Base-by-base conservation (phyloP, 495 filamentous ascomycete genomes). In the Viridothelium virens region DNA sequence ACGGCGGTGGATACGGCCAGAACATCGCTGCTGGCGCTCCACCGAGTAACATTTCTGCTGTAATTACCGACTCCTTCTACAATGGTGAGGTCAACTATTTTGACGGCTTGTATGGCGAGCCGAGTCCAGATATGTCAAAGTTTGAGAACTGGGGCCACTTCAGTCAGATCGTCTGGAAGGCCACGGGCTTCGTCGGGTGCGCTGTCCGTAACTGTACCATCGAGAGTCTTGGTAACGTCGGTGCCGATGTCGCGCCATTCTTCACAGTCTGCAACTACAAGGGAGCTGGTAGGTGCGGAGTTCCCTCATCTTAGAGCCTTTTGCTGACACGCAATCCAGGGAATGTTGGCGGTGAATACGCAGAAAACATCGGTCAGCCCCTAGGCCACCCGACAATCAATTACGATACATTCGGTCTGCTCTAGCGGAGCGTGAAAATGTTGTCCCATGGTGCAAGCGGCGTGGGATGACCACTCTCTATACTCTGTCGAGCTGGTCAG, bases 251-350 rank as follows among this genome's bases (percentile, higher is more conserved):
- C 64, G 71, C 75, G 33, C 81, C 85, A 10, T 82, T 80, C 74
- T 89, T 81, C 75, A 91, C 89, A 61, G 91, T 96, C 62, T 98
- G 94, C 88, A 92, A 97, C 81, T 98, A 98, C 77, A 77, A 74
- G 61, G 82, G 89, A 69, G 74, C 84, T 67, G 89, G 89, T 89
- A 79, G 71, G 69, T 65, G 38, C 14, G 25, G 33, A 25, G 38
- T 2, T 18, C 10, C 65, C 59, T 18, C 33, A 33, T 11, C 46
- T 12, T 34, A 36, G 1, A 25, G 62, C 56, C 4, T 14, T 18
- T 41, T 69, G 9, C 70, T 80, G 73, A 78, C 67, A 63, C 41
- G 66, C 63, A 62, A 41, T 65, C 38, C 53, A 62, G 88, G 89
- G 68, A 92, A 94, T 78, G 79, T 87, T 64, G 82, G 76, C 18